Conservation (phyloP, 1,139 yeast genomes). For the Ashbya aceris region DNA sequence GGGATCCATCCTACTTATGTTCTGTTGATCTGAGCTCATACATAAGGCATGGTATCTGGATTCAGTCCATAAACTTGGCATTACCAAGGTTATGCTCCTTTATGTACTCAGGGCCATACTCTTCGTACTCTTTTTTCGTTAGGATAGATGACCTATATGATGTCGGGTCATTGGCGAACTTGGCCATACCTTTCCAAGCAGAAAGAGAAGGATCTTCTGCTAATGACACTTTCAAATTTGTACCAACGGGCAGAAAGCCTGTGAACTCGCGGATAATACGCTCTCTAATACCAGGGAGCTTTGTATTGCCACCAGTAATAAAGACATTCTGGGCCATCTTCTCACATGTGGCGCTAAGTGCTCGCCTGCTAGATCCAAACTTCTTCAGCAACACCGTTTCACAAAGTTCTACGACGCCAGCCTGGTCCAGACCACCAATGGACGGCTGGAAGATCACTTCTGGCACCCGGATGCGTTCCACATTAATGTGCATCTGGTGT, state of each 20-base stretch:
- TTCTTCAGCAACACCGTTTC: constrained; percentile 58
- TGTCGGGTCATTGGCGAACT: constrained; percentile 48
- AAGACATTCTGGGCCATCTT: constrained; percentile 53
- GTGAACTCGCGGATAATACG: constrained; percentile 62
- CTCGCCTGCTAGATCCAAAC: constrained; percentile 46
- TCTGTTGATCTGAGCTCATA: background rate
- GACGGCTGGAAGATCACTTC: constrained; percentile 91
- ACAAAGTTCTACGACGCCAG: constrained; percentile 73
- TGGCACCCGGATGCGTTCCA: constrained; percentile 86
- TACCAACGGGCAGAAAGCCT: constrained; percentile 59
- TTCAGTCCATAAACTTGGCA: constrained; percentile 20
- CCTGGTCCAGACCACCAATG: constrained; percentile 92
- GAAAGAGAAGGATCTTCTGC: constrained; percentile 67
- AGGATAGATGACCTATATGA: constrained; percentile 45
- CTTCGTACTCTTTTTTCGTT: constrained; percentile 68
- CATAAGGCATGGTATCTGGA: background rate
- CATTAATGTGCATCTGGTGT: constrained; percentile 82
- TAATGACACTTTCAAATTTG: constrained; percentile 49
- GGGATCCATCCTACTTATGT: background rate
- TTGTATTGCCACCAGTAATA: constrained; percentile 78
- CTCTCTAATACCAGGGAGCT: constrained; percentile 53
- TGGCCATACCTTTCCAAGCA: constrained; percentile 93
- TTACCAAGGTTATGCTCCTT: constrained; percentile 83
- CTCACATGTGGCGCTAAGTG: constrained; percentile 23
- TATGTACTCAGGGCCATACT: constrained; percentile 81